Conservation (phyloP, 495 filamentous ascomycete species). For the Clavariopsis aquatica region DNA sequence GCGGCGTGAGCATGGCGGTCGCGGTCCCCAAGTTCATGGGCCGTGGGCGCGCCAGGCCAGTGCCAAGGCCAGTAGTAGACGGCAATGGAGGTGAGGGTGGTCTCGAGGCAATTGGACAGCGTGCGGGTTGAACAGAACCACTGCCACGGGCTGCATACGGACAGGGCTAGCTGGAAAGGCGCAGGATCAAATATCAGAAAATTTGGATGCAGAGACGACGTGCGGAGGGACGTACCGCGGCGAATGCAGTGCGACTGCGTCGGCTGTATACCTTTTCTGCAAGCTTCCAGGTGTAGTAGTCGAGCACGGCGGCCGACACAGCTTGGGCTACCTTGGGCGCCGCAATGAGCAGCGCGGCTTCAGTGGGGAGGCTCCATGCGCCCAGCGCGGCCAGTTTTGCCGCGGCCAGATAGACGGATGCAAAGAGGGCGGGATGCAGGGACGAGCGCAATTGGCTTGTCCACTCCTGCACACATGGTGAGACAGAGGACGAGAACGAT, state of each 20-base stretch:
- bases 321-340: slow-evolving; percentile 78
- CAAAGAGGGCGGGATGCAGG: slow-evolving; percentile 85
- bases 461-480: slow-evolving; percentile 74
- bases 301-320: slow-evolving; percentile 71
- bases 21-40: slow-evolving; percentile 31
- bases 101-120: slow-evolving; percentile 92
- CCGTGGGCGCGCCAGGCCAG: slow-evolving; percentile 45
- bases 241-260: slow-evolving; percentile 59
- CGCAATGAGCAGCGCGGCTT: slow-evolving; percentile 65
- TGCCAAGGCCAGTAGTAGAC: slow-evolving; percentile 87
- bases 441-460: slow-evolving; percentile 84
- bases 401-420: slow-evolving; percentile 67
- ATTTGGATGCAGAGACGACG: slow-evolving; percentile 11
- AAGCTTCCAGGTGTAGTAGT: slow-evolving; percentile 88
- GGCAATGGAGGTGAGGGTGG: slow-evolving; percentile 77
- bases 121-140: slow-evolving; percentile 95
- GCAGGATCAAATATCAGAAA: slow-evolving; percentile 29
- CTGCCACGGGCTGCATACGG: slow-evolving; percentile 86
- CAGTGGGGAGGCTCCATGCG: slow-evolving; percentile 51
- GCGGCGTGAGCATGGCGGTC: no score
- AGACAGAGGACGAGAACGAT: slow-evolving; percentile 13
- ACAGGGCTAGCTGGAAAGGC: slow-evolving; percentile 60
- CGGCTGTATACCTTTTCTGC: slow-evolving; percentile 71
- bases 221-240: slow-evolving; percentile 58
- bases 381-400: slow-evolving; percentile 55